Conservation (phyloP, 495 filamentous ascomycete genomes). For the Podospora conica region DNA sequence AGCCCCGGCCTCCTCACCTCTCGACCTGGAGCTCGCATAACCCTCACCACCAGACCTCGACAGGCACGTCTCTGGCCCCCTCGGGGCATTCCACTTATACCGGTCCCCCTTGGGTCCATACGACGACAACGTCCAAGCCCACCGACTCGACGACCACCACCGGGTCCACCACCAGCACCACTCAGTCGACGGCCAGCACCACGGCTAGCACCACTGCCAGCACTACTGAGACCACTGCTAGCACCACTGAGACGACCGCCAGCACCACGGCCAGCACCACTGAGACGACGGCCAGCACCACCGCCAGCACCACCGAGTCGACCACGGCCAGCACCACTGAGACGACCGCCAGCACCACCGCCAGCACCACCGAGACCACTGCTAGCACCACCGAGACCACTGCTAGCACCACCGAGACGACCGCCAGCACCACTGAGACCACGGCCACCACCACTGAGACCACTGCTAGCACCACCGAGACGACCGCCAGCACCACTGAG, state of each 20-base stretch:
- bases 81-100: no score
- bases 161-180: background rate
- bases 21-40: background rate
- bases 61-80: background rate
- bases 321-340: background rate
- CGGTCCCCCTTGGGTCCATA: no score
- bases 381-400: background rate
- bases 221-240: no score
- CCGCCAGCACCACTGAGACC: background rate
- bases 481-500: no score
- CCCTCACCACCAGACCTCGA: background rate
- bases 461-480: no score
- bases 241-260: background rate
- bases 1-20: constrained; percentile 2
- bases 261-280: background rate
- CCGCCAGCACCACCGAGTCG: no score
- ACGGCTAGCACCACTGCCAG: background rate
- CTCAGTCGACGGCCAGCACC: no score
- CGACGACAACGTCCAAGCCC: background rate
- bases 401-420: background rate
- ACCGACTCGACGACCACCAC: background rate
- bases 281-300: no score
- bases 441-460: background rate
- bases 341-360: background rate
- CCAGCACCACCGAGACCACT: background rate